Conservation (phyloP, 1,284 basidiomycete species). For the Trichosporon coremiiforme region DNA sequence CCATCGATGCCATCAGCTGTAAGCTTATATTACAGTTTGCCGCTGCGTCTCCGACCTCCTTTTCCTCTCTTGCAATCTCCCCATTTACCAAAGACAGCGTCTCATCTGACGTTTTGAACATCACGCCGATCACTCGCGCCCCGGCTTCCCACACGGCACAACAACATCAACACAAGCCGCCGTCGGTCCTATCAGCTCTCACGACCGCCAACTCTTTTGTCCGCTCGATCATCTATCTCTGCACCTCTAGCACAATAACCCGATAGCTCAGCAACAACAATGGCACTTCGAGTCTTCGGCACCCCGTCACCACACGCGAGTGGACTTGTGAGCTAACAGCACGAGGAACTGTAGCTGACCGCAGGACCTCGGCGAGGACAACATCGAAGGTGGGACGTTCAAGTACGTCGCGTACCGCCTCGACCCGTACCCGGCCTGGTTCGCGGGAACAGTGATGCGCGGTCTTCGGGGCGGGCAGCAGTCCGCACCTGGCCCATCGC, state of each 20-base stretch:
- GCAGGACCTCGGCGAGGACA: slow-evolving; percentile 7
- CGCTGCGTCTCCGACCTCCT: background rate
- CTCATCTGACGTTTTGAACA: background rate
- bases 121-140: background rate
- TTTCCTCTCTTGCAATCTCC: background rate
- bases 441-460: slow-evolving; percentile 7
- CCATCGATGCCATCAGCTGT: slow-evolving; percentile 9
- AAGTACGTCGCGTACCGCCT: slow-evolving; percentile 14
- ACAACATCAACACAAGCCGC: background rate
- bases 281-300: slow-evolving; percentile 16
- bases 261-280: background rate
- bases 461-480: slow-evolving; percentile 3
- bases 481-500: background rate
- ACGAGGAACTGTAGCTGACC: background rate
- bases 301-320: slow-evolving; percentile 14
- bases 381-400: background rate
- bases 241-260: background rate
- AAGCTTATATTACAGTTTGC: slow-evolving; percentile 12
- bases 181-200: background rate
- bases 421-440: slow-evolving; percentile 13
- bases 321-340: background rate
- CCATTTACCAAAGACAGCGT: background rate
- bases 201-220: background rate
- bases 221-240: background rate
- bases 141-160: background rate